Base-by-base conservation (phyloP, 2,329 filamentous ascomycete species). In the Pseudopyrenochaeta lycopersici region DNA sequence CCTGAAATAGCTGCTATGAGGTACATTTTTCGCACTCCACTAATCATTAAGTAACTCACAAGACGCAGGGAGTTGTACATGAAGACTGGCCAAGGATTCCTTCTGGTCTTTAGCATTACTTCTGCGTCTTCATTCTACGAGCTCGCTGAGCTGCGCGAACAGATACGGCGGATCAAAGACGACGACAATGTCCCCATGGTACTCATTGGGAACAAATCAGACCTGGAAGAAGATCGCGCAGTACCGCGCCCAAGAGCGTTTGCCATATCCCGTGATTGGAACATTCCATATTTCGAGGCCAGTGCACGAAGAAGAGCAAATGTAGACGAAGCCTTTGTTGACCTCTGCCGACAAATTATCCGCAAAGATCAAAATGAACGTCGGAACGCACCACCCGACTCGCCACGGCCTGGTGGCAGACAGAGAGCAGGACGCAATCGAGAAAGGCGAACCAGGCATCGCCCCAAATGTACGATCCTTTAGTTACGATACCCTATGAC, bases 31-130 rank as follows among this genome's bases (percentile, higher is more conserved):
- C 52, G 51, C 56, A 51, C 45, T 64, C 61, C n/a, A 23, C 31
- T 31, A 9, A 20, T 36, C 31, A n/a, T 27, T 32, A n/a, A 21
- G 30, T 31, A 46, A 36, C 61, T 67, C 39, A 71, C 63, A 27
- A 31, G 12, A 4, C 15, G 30, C 46, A 73, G 71, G 53, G 71
- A 74, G 54, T 56, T 74, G 9, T 72, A 96, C 80, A 96, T 97
- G 91, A 95, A 95, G 74, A 91, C 92, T 33, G 92, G 92, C 49
- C 91, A 96, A 78, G 92, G 92, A 0, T 97, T 97, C 74, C 85
- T 97, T 49, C 84, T 97, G 32, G 92, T 96, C 52, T 97, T 96
- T 79, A 94, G 90, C 77, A 96, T 96, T 71, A 94, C 91, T 15
- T 95, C 91, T 57, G 82, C 85, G 56, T 90, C 90, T 30, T 96